Evolutionary conservation across 495 filamentous ascomycete genomes (phyloP), one percentile per base, ranked within the genome.

Genomic region (Lepidopterella palustris): DNA sequence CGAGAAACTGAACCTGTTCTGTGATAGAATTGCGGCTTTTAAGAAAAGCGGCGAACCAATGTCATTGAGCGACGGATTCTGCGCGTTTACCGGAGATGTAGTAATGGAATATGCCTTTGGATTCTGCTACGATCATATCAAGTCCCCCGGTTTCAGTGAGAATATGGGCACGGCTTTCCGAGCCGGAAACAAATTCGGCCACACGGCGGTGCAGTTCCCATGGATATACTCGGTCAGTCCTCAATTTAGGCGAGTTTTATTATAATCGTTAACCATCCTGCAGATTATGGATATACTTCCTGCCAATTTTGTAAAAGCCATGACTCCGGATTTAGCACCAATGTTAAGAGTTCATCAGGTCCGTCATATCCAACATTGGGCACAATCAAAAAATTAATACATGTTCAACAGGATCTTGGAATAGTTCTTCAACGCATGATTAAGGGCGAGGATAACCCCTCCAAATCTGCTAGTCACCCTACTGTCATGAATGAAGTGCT

Each of bases 401-500:
- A 35, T 35, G 5, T 35, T 5, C 5, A 6, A 35, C 5, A 35
- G 31, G 56, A 45, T 26, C 5, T 59, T 10, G 24, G 9, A 20
- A 13, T 27, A 1, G 5, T 8, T 5, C 28, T 51, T 24, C 35
- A 28, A 24, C 8, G 6, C 20, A 3, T 47, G n/a, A 47, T 20
- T 11, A 18, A 21, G 1, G 21, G 21, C 3, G 45, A 54, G 42
- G 31, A n/a, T 3, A n/a, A 53, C 5, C 49, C 31, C 18, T 1
- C n/a, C 21, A 53, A 53, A 45, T 10, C 20, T 21, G 4, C 10
- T n/a, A 15, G 15, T 10, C 50, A 45, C 13, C 32, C 39, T 1
- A 61, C 58, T 25, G 53, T 61, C 24, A 47, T 55, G 21, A 23
- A 61, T 49, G 52, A 45, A n/a, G 5, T 61, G 4, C 42, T 61